Evolutionary conservation across 78 protist species (phyloP).

Genomic region (Dictyostelium citrinum): DNA sequence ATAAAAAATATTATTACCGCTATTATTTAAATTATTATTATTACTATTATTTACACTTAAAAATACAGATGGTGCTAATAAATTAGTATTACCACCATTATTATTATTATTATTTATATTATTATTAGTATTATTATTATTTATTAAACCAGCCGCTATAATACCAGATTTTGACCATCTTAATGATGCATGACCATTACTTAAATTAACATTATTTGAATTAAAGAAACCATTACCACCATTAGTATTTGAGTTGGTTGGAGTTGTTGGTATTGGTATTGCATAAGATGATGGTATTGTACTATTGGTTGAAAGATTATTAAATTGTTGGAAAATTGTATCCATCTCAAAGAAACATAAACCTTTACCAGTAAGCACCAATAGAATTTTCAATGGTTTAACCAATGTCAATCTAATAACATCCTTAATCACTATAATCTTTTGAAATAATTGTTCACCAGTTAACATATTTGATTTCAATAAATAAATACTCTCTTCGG

Average conservation of each 20-base stretch:
- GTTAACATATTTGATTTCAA: constrained; percentile 2
- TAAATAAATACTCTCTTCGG: constrained; percentile 44
- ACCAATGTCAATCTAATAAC: constrained; percentile 10
- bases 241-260: not conserved
- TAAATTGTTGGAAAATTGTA: not conserved
- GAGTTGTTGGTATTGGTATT: not conserved
- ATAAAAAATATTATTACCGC: not conserved
- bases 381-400: not conserved
- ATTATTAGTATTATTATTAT: not conserved
- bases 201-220: not conserved
- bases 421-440: constrained; percentile 19
- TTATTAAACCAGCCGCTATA: not conserved
- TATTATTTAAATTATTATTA: not conserved
- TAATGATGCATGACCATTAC: not conserved
- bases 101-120: not conserved
- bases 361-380: constrained; percentile 31
- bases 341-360: constrained; percentile 17
- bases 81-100: not conserved
- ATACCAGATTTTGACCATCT: constrained; percentile 10
- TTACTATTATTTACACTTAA: not conserved
- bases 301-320: not conserved
- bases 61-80: not conserved
- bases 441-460: constrained; percentile 7
- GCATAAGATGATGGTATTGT: not conserved
- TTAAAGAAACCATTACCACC: not conserved